Conservation (phyloP, 768 basidiomycete genomes). For the Tulasnella sp. region DNA sequence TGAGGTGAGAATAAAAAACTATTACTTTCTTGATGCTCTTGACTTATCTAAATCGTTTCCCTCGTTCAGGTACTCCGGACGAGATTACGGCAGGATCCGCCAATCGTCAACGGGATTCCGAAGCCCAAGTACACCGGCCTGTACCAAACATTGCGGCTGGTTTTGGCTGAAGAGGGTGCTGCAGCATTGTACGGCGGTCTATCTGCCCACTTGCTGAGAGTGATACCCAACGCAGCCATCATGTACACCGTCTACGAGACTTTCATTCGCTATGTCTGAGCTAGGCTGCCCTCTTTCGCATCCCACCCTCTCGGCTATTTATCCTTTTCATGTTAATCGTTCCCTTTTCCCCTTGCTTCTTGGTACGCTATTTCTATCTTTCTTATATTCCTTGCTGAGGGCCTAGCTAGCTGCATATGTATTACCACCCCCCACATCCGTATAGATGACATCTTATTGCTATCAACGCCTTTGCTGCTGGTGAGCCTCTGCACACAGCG, state of each 20-base stretch:
- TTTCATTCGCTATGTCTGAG: conserved; percentile 50
- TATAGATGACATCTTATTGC: conserved; percentile 22
- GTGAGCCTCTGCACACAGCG: not conserved
- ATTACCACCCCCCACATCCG: conserved; percentile 10
- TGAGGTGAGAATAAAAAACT: conserved; percentile 58
- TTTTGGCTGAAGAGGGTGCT: conserved; percentile 87
- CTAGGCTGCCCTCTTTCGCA: not conserved
- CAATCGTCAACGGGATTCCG: conserved; percentile 62
- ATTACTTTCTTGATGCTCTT: not conserved
- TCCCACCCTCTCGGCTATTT: not conserved
- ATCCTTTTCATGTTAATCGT: not conserved
- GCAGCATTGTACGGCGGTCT: conserved; percentile 86
- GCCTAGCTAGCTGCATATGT: conserved; percentile 10
- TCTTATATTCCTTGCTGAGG: not conserved
- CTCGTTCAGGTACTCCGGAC: conserved; percentile 76
- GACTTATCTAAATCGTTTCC: not conserved
- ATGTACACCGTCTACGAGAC: conserved; percentile 97
- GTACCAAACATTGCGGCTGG: conserved; percentile 73
- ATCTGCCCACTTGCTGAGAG: conserved; percentile 91
- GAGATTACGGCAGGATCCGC: conserved; percentile 69
- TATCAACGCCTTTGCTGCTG: not conserved
- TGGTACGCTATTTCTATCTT: not conserved
- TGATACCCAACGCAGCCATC: conserved; percentile 93
- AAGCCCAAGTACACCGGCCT: conserved; percentile 78
- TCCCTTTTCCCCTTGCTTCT: not conserved